A percentile compares a stretch with the other conserved stretches of the same genome.
These are phyloP conservation scores for Oryza australiensis DNA, from an alignment of 176 grass and related monocot species.

Conservation along the genomic window DNA sequence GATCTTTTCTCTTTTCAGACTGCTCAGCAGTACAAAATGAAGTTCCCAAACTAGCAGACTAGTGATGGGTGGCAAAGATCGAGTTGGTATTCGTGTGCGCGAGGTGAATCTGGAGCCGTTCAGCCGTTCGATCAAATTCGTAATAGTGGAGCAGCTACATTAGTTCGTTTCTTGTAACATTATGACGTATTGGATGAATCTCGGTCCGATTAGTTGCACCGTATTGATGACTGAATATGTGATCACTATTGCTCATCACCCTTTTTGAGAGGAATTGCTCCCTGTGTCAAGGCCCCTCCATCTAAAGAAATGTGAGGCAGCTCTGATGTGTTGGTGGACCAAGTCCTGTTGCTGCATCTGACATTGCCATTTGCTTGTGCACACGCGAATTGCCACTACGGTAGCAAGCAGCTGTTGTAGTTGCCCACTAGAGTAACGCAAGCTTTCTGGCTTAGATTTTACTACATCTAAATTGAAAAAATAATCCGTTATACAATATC, in stretches of 20 bases:
- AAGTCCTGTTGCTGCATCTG: too few relatives aligned
- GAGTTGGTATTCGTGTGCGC: background rate
- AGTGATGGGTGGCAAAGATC: background rate
- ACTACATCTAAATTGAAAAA: too few relatives aligned
- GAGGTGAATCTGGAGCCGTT: background rate
- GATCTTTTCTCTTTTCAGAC: conserved; percentile 41
- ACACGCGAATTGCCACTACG: too few relatives aligned
- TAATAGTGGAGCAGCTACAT: conserved; percentile 23
- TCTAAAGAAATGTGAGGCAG: background rate
- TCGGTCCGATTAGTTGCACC: background rate
- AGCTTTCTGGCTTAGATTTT: too few relatives aligned
- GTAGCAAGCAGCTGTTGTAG: too few relatives aligned
- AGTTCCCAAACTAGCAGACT: conserved; percentile 58
- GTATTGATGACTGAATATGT: background rate
- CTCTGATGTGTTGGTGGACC: too few relatives aligned
- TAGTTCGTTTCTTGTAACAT: conserved; percentile 26
- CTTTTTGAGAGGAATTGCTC: background rate
- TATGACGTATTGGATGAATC: background rate
- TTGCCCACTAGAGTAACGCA: too few relatives aligned
- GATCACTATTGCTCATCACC: background rate
- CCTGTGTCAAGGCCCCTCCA: background rate
- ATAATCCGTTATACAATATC: too few relatives aligned
- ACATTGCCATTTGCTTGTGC: too few relatives aligned
- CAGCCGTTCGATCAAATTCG: background rate
- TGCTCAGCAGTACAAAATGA: conserved; percentile 63